These are phyloP conservation scores for Rhexocercosporidium sp. DNA, from an alignment of 2,329 filamentous ascomycete genomes.

Conservation along the genomic window DNA sequence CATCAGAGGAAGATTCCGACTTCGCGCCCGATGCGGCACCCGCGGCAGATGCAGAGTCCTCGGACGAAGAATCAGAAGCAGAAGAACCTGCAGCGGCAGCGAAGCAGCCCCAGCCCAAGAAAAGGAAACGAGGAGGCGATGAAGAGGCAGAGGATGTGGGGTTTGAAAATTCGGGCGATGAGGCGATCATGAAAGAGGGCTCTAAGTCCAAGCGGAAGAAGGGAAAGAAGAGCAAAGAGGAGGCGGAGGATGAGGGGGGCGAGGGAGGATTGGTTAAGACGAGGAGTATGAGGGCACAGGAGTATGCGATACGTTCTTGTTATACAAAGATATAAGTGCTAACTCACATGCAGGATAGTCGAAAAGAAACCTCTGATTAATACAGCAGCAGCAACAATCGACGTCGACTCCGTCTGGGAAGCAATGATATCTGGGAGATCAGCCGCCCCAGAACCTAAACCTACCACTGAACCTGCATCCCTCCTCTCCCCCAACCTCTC, in stretches of 20 bases:
- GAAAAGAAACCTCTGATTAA: constrained; percentile 38
- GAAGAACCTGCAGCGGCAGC: constrained; percentile 41
- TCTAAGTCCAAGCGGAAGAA: constrained; percentile 57
- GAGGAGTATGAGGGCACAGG: constrained; percentile 69
- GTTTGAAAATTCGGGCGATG: constrained; percentile 74
- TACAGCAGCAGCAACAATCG: constrained; percentile 59
- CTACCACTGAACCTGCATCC: constrained; percentile 10
- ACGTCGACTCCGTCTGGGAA: constrained; percentile 74
- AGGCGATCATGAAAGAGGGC: constrained; percentile 67
- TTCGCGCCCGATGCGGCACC: constrained; percentile 65
- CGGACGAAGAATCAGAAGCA: constrained; percentile 51
- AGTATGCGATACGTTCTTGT: constrained; percentile 51
- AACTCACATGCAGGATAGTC: constrained; percentile 26
- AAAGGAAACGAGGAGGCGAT: constrained; percentile 43
- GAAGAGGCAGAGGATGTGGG: constrained; percentile 52
- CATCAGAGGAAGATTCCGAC: constrained; percentile 75
- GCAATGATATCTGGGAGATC: constrained; percentile 61
- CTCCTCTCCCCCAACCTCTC: constrained; percentile 12
- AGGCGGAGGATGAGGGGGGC: constrained; percentile 67
- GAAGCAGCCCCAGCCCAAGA: constrained; percentile 34
- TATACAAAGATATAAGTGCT: background rate
- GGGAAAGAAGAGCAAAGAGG: constrained; percentile 47
- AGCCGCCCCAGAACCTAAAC: constrained; percentile 10
- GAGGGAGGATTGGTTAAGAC: constrained; percentile 73
- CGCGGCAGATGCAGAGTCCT: constrained; percentile 49